Evolutionary conservation across 768 basidiomycete species (phyloP).

Genomic region (Termitomyces sp.): DNA sequence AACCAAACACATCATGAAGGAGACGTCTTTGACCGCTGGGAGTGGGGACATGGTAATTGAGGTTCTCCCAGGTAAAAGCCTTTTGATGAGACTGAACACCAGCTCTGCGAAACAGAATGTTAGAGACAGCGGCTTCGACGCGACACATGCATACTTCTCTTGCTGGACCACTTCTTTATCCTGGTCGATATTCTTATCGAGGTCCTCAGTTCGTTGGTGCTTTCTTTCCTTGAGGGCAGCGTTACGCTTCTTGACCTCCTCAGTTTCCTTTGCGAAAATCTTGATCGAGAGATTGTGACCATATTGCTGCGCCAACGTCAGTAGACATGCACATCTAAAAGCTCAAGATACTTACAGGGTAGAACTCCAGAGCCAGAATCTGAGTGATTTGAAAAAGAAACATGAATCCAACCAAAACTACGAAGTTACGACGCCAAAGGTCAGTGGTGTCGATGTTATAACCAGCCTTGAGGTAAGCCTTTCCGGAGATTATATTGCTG

Average conservation of each 20-base stretch:
- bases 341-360: slow-evolving; percentile 43
- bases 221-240: slow-evolving; percentile 53
- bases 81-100: slow-evolving; percentile 35
- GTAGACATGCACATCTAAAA: neutral
- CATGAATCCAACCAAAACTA: slow-evolving; percentile 71
- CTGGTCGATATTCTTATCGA: slow-evolving; percentile 21
- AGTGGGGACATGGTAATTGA: slow-evolving; percentile 77
- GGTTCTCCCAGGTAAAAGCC: slow-evolving; percentile 78
- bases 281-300: slow-evolving; percentile 46
- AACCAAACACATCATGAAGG: slow-evolving; percentile 76
- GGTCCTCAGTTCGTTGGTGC: slow-evolving; percentile 32
- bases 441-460: slow-evolving; percentile 49
- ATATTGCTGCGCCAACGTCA: slow-evolving; percentile 41
- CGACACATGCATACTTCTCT: slow-evolving; percentile 8
- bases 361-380: slow-evolving; percentile 63
- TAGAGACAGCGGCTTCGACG: neutral
- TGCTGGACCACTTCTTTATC: slow-evolving; percentile 8
- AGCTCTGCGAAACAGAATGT: slow-evolving; percentile 4
- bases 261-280: slow-evolving; percentile 60
- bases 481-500: slow-evolving; percentile 52
- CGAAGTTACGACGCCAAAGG: slow-evolving; percentile 67
- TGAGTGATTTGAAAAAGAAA: slow-evolving; percentile 70
- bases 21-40: slow-evolving; percentile 58
- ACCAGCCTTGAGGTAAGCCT: slow-evolving; percentile 57
- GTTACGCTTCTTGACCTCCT: slow-evolving; percentile 55